Conservation (phyloP, 73 alveolate species). For the Tetrahymena borealis region DNA sequence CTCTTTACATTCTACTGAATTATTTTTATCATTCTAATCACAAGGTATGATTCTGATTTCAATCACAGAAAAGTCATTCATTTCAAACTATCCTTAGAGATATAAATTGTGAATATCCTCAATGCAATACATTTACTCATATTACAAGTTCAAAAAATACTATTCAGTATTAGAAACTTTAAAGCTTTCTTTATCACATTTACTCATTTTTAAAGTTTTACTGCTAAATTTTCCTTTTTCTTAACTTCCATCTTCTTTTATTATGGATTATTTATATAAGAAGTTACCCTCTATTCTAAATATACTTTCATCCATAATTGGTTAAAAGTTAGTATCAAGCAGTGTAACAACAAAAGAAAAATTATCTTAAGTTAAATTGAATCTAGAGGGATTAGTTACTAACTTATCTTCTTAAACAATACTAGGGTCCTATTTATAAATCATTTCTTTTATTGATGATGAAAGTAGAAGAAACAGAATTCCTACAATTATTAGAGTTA, state of each 20-base stretch:
- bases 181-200: too few relatives aligned
- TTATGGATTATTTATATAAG: background rate
- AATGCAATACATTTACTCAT: background rate
- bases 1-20: background rate
- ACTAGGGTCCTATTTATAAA: background rate
- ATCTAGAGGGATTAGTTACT: background rate
- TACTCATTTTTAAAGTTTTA: too few relatives aligned
- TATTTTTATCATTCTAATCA: background rate
- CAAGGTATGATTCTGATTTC: background rate
- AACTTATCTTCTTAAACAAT: background rate
- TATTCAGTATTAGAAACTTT: too few relatives aligned
- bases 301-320: background rate
- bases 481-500: background rate
- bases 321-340: background rate
- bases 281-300: background rate
- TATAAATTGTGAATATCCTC: background rate
- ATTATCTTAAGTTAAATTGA: background rate
- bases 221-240: too few relatives aligned
- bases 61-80: background rate
- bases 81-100: background rate
- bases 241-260: background rate
- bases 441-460: background rate
- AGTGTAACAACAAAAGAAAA: background rate
- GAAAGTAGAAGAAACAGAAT: background rate
- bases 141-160: too few relatives aligned